Base-by-base conservation (phyloP, 257 asterid genomes). In the Forsythia viridissima region DNA sequence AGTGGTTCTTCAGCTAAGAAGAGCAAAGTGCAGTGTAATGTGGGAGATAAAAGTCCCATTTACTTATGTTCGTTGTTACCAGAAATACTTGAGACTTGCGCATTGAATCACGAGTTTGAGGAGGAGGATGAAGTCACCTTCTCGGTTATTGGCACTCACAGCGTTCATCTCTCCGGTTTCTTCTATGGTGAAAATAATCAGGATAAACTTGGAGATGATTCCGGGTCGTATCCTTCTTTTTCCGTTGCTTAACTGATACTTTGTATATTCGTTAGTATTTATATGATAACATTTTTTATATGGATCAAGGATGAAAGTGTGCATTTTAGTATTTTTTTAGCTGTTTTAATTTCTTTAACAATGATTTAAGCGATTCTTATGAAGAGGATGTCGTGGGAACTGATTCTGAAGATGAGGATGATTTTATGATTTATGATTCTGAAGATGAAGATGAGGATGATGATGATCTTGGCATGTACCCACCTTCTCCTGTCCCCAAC, bases 121-220 rank as follows among this genome's bases (percentile, higher is more conserved):
- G 99, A 93, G 80, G 97, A 92, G 0, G 92, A 91, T 34, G 91
- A 92, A 11, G 98, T 92, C 65, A 85, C 88, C 16, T 96, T 96
- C 83, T 85, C 94, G 0, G 89, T 91, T 70, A n/a, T 80, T 79
- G 99, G 99, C 42, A 80, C 90, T 72, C 89, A 89, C 76, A 85
- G 85, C n/a, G 90, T 96, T 76, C 96, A 96, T 87, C 91, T 96
- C n/a, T 89, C 97, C 72, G 99, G 99, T 59, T 96, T 92, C 90
- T 95, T 89, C 82, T 89, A 80, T 43, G 90, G 90, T 38, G 94
- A 84, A 11, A 41, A 72, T n/a, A 89, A 81, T 48, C 82, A 83
- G 72, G 88, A 75, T 76, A 6, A 69, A 21, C 37, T 66, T 15
- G 92, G 67, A 72, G 88, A 87, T 65, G 91, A 52, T 43, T 79